These are phyloP conservation scores for Lagerstroemia speciosa DNA, from an alignment of 345 rosid genomes.

Conservation along the genomic window DNA sequence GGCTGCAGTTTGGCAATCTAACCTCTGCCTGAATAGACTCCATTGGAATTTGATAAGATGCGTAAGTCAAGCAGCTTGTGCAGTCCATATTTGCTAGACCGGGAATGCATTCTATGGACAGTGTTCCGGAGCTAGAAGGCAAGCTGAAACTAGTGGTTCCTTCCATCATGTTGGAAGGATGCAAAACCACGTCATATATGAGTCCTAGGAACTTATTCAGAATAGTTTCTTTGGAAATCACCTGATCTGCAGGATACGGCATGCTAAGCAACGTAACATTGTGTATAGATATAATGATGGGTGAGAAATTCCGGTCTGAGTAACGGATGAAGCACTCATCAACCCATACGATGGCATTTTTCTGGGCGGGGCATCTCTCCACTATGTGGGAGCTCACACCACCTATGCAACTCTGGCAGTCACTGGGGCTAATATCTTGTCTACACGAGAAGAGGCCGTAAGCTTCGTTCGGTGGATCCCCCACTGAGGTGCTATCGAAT, in stretches of 20 bases:
- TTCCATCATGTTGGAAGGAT: not conserved
- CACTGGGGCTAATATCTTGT: not conserved
- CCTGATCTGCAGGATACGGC: not conserved
- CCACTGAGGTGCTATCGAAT: not conserved
- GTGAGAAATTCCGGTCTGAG: conserved; percentile 12
- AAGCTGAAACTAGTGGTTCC: not conserved
- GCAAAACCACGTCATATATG: not conserved
- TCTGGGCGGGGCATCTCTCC: conserved; percentile 16
- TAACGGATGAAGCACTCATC: conserved; percentile 29
- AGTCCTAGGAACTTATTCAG: not conserved
- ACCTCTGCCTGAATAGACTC: not conserved
- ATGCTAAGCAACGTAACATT: not conserved
- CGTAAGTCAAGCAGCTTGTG: not conserved
- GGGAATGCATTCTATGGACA: conserved; percentile 18
- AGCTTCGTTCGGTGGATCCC: conserved; percentile 5
- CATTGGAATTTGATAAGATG: not conserved
- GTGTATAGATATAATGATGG: not conserved
- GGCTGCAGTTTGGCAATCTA: conserved; percentile 15
- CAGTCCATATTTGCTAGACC: conserved; percentile 10
- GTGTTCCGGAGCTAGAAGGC: not conserved
- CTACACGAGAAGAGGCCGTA: conserved; percentile 16
- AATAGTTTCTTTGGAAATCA: not conserved
- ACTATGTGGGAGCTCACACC: not conserved
- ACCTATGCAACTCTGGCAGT: conserved; percentile 14
- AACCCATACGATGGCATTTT: conserved; percentile 25